Percentiles rank a stretch among this genome's conserved stretches.
These are phyloP conservation scores for Hyaloperonospora brassicae DNA, from an alignment of 352 stramenopile species.

Conservation along the genomic window DNA sequence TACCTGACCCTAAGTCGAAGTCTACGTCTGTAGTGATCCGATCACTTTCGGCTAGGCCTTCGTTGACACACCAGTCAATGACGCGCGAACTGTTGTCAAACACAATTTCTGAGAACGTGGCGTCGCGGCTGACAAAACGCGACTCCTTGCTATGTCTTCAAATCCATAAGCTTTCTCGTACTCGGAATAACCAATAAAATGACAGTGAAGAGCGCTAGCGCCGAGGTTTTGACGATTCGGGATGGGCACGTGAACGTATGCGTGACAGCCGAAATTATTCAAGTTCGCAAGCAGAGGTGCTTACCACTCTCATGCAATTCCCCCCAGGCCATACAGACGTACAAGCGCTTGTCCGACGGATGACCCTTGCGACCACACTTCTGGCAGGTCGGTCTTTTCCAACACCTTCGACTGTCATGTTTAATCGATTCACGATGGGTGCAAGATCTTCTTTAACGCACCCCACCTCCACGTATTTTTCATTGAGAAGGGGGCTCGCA, in stretches of 20 bases:
- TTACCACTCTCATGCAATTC: neutral
- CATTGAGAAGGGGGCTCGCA: too few species aligned
- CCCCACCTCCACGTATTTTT: too few species aligned
- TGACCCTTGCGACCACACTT: too few species aligned
- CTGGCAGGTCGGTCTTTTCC: too few species aligned
- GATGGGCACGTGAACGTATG: neutral
- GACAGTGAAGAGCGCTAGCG: neutral
- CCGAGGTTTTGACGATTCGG: neutral
- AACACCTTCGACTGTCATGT: too few species aligned
- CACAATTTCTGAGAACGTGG: neutral
- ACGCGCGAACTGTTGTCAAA: neutral
- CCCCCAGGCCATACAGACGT: too few species aligned
- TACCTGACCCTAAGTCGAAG: neutral
- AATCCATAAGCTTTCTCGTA: neutral
- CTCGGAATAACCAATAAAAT: neutral
- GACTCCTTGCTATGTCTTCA: neutral
- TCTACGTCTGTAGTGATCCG: neutral
- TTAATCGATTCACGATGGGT: too few species aligned
- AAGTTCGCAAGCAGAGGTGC: neutral
- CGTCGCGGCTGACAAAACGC: neutral
- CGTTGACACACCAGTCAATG: neutral
- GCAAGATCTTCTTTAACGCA: too few species aligned
- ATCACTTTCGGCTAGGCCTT: neutral
- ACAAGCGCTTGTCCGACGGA: too few species aligned
- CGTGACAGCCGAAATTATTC: neutral